phyloP scores from a whole-genome alignment of 1,284 basidiomycete species.

The Fomitopsis schrenkii region DNA sequence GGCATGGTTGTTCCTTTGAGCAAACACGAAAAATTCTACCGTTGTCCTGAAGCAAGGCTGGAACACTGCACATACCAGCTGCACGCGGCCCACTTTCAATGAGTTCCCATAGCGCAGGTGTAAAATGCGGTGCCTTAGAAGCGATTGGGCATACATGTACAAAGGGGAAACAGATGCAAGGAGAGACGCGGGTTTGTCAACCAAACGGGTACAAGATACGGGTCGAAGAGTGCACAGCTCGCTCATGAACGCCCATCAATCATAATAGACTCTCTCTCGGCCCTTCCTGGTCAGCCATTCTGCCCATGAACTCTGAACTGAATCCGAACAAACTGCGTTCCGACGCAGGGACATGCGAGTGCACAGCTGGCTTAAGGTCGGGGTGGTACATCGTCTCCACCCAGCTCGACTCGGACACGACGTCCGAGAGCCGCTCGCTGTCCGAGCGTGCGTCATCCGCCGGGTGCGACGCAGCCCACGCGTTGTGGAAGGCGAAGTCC shows the following conservation, averaged over 20 bases:
- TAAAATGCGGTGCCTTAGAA: no score
- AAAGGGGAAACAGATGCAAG: neutral
- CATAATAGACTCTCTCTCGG: slow-evolving; percentile 23
- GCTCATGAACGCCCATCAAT: neutral
- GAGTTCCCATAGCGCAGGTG: neutral
- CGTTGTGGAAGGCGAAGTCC: slow-evolving; percentile 26
- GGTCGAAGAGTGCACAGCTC: no score
- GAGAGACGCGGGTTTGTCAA: neutral
- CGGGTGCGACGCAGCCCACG: slow-evolving; percentile 18
- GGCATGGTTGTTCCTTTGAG: no score
- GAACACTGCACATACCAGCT: no score
- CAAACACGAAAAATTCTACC: no score
- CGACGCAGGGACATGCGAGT: neutral
- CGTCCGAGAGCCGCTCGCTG: slow-evolving; percentile 9
- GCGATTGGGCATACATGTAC: neutral
- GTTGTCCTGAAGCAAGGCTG: no score
- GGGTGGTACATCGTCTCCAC: neutral
- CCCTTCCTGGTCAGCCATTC: slow-evolving; percentile 15
- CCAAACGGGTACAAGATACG: neutral
- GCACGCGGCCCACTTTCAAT: neutral
- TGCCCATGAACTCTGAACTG: slow-evolving; percentile 33
- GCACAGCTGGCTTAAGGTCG: neutral
- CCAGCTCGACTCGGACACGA: slow-evolving; percentile 16
- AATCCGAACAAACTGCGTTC: slow-evolving; percentile 26
- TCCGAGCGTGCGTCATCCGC: slow-evolving; percentile 5